Evolutionary conservation across 163 green algal species (phyloP).

Genomic region (Chlorella variabilis): DNA sequence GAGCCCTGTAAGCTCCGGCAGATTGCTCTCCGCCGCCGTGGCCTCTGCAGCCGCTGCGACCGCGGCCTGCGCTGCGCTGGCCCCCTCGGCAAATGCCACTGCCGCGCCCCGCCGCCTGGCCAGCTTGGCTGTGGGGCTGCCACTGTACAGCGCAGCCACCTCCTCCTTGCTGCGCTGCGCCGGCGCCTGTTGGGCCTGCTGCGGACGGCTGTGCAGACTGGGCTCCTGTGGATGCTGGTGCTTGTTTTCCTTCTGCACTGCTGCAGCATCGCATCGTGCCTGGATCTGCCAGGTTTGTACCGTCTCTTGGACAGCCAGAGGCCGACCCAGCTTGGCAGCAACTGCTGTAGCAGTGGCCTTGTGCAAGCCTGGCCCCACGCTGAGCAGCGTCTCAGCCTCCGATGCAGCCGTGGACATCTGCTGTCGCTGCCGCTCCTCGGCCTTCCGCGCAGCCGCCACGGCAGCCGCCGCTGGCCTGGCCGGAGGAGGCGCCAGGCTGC

Average conservation of each 20-base stretch:
- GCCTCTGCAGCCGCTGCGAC: neutral
- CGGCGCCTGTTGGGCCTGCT: neutral
- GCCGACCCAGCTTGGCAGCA: too few relatives aligned
- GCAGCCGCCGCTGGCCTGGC: neutral
- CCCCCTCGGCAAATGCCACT: too few relatives aligned
- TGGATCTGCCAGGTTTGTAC: neutral
- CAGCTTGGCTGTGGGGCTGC: conserved; percentile 18
- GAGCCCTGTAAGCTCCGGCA: neutral
- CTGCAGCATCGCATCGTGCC: neutral
- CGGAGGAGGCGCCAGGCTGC: too few relatives aligned
- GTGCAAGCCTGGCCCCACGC: too few relatives aligned
- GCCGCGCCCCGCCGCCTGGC: neutral
- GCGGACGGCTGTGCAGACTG: neutral
- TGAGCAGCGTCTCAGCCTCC: conserved; percentile 17
- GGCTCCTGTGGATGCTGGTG: neutral
- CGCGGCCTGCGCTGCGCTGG: neutral
- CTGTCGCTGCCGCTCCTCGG: neutral
- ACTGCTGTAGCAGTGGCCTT: too few relatives aligned
- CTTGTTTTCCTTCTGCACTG: neutral
- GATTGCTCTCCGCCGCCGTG: neutral
- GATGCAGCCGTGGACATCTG: neutral
- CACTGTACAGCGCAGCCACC: conserved; percentile 1
- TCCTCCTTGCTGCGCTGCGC: neutral
- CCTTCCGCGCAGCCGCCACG: neutral
- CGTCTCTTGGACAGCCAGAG: too few relatives aligned